phyloP scores from a whole-genome alignment of 352 stramenopile species.

The Pythium rishiriense region DNA sequence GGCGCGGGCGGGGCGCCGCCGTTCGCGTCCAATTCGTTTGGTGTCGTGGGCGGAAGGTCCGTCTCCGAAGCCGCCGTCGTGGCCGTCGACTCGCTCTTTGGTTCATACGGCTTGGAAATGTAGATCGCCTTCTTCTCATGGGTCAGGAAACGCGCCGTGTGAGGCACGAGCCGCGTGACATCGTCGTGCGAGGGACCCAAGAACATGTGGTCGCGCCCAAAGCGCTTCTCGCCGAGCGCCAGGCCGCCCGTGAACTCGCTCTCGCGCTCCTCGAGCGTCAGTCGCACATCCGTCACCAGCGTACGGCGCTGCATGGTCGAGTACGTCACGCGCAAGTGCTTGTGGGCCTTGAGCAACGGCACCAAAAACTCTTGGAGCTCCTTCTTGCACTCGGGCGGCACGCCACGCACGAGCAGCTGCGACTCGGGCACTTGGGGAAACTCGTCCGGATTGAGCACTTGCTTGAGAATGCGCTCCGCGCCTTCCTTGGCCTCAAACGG shows the following conservation, averaged over 20 bases:
- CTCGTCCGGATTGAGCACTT: slow-evolving; percentile 47
- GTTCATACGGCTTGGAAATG: slow-evolving; percentile 59
- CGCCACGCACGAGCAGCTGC: slow-evolving; percentile 65
- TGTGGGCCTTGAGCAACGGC: slow-evolving; percentile 72
- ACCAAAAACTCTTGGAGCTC: slow-evolving; percentile 65
- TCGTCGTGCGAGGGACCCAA: slow-evolving; percentile 65
- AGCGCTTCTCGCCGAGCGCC: slow-evolving; percentile 57
- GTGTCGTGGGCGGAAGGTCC: slow-evolving; percentile 11
- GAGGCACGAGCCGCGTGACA: slow-evolving; percentile 65
- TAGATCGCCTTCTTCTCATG: slow-evolving; percentile 68
- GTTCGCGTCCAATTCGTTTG: background rate
- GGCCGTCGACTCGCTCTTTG: slow-evolving; percentile 8
- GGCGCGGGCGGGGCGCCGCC: background rate
- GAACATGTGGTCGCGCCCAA: slow-evolving; percentile 71
- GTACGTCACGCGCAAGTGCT: slow-evolving; percentile 66
- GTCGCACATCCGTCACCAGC: slow-evolving; percentile 71
- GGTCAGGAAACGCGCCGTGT: slow-evolving; percentile 54
- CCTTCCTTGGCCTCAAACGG: slow-evolving; percentile 71
- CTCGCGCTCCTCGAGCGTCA: slow-evolving; percentile 77
- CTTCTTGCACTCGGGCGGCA: slow-evolving; percentile 52
- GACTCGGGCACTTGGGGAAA: slow-evolving; percentile 51
- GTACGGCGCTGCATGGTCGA: slow-evolving; percentile 69
- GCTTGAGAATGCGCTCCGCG: slow-evolving; percentile 58
- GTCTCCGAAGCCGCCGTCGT: slow-evolving; percentile 23
- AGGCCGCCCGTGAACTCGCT: slow-evolving; percentile 58